Evolutionary conservation across 2,329 filamentous ascomycete genomes (phyloP).

Genomic region (Pyrenochaeta sp.): DNA sequence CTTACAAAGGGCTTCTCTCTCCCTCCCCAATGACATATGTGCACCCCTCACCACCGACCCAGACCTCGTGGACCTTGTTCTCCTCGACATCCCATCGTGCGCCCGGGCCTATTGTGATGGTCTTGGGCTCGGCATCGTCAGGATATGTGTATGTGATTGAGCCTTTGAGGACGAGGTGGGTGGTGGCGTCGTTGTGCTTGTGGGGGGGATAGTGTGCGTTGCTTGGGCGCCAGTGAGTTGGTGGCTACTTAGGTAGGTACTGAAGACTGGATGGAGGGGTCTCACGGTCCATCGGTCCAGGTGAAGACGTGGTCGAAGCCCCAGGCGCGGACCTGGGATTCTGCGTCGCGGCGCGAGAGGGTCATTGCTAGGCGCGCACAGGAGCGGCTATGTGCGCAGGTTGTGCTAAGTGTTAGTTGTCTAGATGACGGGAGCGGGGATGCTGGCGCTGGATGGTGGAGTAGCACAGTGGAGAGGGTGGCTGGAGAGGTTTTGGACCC

Average conservation of each 20-base stretch:
- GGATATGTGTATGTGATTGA: constrained; percentile 73
- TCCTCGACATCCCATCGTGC: constrained; percentile 72
- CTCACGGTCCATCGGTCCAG: constrained; percentile 74
- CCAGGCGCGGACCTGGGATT: constrained; percentile 71
- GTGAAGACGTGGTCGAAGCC: constrained; percentile 74
- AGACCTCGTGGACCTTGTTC: constrained; percentile 71
- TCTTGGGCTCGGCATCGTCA: constrained; percentile 62
- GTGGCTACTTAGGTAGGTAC: background rate
- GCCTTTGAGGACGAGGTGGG: constrained; percentile 72
- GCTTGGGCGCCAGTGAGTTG: constrained; percentile 48
- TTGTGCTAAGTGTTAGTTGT: no score
- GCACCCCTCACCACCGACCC: constrained; percentile 71
- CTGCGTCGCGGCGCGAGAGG: constrained; percentile 58
- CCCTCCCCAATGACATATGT: constrained; percentile 70
- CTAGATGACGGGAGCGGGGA: background rate
- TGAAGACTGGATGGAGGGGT: constrained; percentile 19
- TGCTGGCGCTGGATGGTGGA: no score
- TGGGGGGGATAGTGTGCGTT: constrained; percentile 74
- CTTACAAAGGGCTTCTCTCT: constrained; percentile 5
- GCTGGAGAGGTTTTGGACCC: constrained; percentile 16
- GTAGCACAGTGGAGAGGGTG: no score
- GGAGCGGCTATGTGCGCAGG: no score
- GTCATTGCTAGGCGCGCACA: constrained; percentile 29
- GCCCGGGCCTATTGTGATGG: constrained; percentile 67
- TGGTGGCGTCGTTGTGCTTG: constrained; percentile 69